Conservation (phyloP, 352 stramenopile genomes). For the Globisporangium heterothallicum region DNA sequence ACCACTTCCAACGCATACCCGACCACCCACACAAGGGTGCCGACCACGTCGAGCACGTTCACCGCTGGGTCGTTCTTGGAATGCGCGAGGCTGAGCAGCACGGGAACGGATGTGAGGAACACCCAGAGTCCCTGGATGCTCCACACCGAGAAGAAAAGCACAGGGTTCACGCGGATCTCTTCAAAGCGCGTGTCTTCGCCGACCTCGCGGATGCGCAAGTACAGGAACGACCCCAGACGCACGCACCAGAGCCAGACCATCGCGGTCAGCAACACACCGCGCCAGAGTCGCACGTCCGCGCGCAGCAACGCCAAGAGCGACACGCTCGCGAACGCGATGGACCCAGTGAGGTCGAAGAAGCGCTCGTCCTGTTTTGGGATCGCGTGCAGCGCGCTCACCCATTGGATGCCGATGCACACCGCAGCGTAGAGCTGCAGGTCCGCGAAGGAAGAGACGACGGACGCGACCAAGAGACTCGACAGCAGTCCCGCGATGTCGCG, state of each 20-base stretch:
- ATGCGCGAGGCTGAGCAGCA: conserved; percentile 50
- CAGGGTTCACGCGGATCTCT: conserved; percentile 50
- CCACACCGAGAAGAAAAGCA: conserved; percentile 76
- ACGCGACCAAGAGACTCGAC: conserved; percentile 31
- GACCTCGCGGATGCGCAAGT: conserved; percentile 54
- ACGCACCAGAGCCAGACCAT: conserved; percentile 79
- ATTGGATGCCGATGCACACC: conserved; percentile 55
- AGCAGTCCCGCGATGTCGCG: conserved; percentile 33
- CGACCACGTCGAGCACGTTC: conserved; percentile 35
- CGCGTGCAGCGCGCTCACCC: conserved; percentile 59
- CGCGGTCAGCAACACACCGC: conserved; percentile 42
- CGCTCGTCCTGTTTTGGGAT: conserved; percentile 68
- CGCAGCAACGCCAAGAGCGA: conserved; percentile 37
- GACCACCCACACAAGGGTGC: conserved; percentile 31
- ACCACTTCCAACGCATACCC: conserved; percentile 52
- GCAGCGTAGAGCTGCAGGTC: conserved; percentile 44
- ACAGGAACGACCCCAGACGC: conserved; percentile 78
- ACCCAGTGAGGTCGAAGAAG: conserved; percentile 81
- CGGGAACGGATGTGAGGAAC: conserved; percentile 63
- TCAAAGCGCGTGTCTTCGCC: conserved; percentile 74
- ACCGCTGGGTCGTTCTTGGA: conserved; percentile 18
- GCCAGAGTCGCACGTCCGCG: conserved; percentile 27
- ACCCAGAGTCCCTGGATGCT: conserved; percentile 82
- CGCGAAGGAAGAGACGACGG: conserved; percentile 24
- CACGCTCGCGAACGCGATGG: conserved; percentile 62